Evolutionary conservation across 768 basidiomycete species (phyloP).

Genomic region (Suillus cothurnatus): DNA sequence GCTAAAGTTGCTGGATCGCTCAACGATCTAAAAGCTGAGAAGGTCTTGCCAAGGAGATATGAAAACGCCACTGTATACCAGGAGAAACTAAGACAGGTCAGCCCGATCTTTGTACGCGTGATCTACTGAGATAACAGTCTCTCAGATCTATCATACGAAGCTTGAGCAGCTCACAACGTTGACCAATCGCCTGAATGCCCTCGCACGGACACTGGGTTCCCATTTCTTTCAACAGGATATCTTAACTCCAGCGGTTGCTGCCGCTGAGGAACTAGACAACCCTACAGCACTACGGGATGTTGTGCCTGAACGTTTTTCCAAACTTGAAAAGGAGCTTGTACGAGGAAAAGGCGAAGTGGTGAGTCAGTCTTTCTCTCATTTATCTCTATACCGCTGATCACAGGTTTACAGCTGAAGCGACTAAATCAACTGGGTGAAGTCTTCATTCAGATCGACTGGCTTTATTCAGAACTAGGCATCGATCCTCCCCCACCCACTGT

Average conservation of each 20-base stretch:
- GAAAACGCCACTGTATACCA: constrained; percentile 70
- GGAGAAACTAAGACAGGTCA: constrained; percentile 78
- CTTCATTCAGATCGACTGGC: constrained; percentile 79
- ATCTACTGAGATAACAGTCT: constrained; percentile 3
- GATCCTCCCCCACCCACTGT: constrained; percentile 58
- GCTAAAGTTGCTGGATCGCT: constrained; percentile 65
- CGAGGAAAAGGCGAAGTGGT: constrained; percentile 88
- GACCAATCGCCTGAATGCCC: constrained; percentile 60
- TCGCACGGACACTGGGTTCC: constrained; percentile 61
- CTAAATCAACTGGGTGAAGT: constrained; percentile 61
- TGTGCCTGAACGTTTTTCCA: constrained; percentile 77
- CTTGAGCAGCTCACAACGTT: constrained; percentile 74
- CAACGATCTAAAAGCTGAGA: constrained; percentile 70
- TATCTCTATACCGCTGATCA: constrained; percentile 6
- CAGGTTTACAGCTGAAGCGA: constrained; percentile 58
- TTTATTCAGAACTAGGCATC: constrained; percentile 82
- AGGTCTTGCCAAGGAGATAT: constrained; percentile 70
- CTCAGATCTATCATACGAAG: constrained; percentile 72
- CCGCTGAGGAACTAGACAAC: constrained; percentile 42
- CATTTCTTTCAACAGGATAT: constrained; percentile 62
- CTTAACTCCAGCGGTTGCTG: constrained; percentile 46
- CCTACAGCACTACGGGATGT: constrained; percentile 61
- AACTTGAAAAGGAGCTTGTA: constrained; percentile 81
- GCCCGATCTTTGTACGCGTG: constrained; percentile 24
- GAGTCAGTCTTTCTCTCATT: constrained; percentile 32